Evolutionary conservation across 352 stramenopile species (phyloP), one percentile per base, ranked within the genome.

Genomic region (Pythium vanterpoolii): DNA sequence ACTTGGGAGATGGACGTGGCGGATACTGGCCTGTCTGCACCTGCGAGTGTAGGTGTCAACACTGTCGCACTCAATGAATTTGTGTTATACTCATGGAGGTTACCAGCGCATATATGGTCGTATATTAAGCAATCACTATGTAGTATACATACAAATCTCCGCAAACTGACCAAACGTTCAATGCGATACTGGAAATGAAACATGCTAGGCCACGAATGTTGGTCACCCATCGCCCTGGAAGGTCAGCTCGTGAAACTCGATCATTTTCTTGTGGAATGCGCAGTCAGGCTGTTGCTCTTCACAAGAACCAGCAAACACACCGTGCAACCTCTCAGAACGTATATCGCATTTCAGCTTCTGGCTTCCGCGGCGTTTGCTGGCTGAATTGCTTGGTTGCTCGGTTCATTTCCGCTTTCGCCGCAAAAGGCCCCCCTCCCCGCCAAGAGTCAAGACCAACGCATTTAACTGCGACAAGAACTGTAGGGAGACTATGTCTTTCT

Each of bases 401-500:
- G n/a, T 45, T 54, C 80, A 90, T 90, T 88, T 69, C 71, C 73
- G 70, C 82, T 79, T 77, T 74, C 67, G 76, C 79, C 81, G 78
- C 81, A 79, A 68, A 62, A 78, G 71, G 74, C 76, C 76, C 76
- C 80, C 75, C 73, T 64, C 73, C 78, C 76, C 52, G 46, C 9
- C 64, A 27, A 64, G 68, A 62, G 68, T 66, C 40, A 57, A 76
- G 72, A 83, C 70, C 78, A 76, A 33, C 44, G 78, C 80, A 87
- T 74, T 66, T 81, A 58, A 73, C 79, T 75, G 79, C 83, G 74
- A 88, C 78, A 88, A 75, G 73, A 74, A 53, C 82, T 76, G 62
- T 79, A 86, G 77, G 77, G 74, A 89, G 79, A 88, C 81, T 72
- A 91, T 91, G 81, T 88, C 81, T 91, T 91, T 91, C 81, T 91